Percentiles rank a stretch among this genome's conserved stretches.
Conservation (phyloP, 257 asterid species). For the Salvia rosmarinus region DNA sequence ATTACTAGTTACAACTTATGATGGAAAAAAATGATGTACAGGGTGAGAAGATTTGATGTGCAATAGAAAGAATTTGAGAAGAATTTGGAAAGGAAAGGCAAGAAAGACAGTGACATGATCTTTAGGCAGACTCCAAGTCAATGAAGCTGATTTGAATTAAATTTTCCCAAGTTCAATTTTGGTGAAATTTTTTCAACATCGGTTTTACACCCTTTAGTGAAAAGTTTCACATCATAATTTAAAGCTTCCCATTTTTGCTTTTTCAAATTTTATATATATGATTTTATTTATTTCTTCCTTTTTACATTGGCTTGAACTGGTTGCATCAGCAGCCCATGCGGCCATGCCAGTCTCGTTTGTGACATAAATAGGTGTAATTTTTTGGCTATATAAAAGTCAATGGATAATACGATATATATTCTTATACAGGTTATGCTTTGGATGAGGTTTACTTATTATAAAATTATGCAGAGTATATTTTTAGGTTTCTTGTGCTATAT, state of each 20-base stretch:
- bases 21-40: conserved; percentile 1
- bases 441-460: conserved; percentile 12
- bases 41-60: conserved; percentile 32
- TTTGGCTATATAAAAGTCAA: conserved; percentile 36
- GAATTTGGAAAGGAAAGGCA: conserved; percentile 33
- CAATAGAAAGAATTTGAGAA: conserved; percentile 17
- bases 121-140: conserved; percentile 33
- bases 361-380: conserved; percentile 9
- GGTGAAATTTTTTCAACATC: conserved; percentile 39
- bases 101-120: conserved; percentile 44
- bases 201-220: conserved; percentile 49
- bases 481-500: conserved; percentile 2
- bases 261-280: neutral
- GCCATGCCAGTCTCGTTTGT: conserved; percentile 15
- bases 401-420: neutral
- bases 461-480: conserved; percentile 8
- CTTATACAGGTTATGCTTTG: conserved; percentile 4
- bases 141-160: conserved; percentile 35
- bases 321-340: conserved; percentile 19
- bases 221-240: conserved; percentile 50
- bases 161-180: conserved; percentile 27
- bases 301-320: neutral
- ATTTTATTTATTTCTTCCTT: neutral
- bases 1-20: neutral
- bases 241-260: conserved; percentile 25